Evolutionary conservation across 1,284 basidiomycete species (phyloP).

Genomic region (Nidula niveotomentosa): DNA sequence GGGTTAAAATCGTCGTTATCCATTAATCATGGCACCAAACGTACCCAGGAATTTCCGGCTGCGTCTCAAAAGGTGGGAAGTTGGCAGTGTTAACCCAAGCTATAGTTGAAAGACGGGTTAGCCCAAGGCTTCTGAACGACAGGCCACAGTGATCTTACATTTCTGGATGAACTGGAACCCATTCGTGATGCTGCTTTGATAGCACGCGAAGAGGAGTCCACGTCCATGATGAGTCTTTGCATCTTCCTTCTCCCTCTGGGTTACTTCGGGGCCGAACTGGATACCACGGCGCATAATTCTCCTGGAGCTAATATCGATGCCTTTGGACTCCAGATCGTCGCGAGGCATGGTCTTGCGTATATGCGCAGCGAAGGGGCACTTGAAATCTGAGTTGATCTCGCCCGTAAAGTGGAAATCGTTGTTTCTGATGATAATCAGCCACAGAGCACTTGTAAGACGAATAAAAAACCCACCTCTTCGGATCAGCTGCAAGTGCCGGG

Average conservation of each 20-base stretch:
- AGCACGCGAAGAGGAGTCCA: slow-evolving; percentile 43
- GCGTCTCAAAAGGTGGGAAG: slow-evolving; percentile 20
- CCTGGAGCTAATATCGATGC: slow-evolving; percentile 10
- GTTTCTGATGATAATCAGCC: slow-evolving; percentile 7
- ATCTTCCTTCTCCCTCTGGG: slow-evolving; percentile 23
- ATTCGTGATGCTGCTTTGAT: slow-evolving; percentile 38
- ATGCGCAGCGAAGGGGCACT: slow-evolving; percentile 49
- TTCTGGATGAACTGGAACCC: slow-evolving; percentile 48
- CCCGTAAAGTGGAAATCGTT: slow-evolving; percentile 21
- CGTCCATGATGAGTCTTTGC: slow-evolving; percentile 31
- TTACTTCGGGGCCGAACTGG: slow-evolving; percentile 40
- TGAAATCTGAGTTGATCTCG: slow-evolving; percentile 19
- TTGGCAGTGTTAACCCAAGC: slow-evolving; percentile 22
- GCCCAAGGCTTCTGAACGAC: neutral
- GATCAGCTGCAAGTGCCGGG: slow-evolving; percentile 33
- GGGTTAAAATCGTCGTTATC: neutral
- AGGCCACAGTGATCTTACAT: slow-evolving; percentile 13
- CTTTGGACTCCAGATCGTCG: slow-evolving; percentile 25
- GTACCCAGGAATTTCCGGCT: slow-evolving; percentile 25
- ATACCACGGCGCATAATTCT: slow-evolving; percentile 37
- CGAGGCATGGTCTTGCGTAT: slow-evolving; percentile 47
- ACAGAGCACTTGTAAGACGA: neutral
- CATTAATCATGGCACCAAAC: slow-evolving; percentile 2
- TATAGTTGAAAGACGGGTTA: slow-evolving; percentile 5
- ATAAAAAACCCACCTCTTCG: slow-evolving; percentile 20